Conservation (phyloP, 345 rosid species). For the Adansonia digitata region DNA sequence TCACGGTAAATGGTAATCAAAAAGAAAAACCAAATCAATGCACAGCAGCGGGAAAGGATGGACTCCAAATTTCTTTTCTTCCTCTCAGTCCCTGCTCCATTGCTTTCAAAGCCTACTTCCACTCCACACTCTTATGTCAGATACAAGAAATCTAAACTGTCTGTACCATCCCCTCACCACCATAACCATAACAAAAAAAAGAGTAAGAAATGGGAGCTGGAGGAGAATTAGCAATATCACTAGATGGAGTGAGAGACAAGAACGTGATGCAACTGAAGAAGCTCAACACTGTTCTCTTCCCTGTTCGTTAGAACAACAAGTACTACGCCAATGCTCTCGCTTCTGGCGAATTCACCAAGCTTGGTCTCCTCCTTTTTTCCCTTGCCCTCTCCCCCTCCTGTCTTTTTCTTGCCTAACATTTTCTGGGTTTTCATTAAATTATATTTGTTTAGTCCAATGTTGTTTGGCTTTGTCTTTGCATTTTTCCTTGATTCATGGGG, state of each 20-base stretch:
- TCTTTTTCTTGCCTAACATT: neutral
- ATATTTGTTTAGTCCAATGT: neutral
- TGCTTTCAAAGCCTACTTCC: neutral
- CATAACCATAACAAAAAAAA: neutral
- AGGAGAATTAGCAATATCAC: slow-evolving; percentile 64
- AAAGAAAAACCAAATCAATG: neutral
- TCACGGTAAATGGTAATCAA: neutral
- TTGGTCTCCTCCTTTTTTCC: slow-evolving; percentile 42
- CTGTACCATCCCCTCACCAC: neutral
- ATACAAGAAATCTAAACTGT: neutral
- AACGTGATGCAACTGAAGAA: slow-evolving; percentile 96
- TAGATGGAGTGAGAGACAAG: slow-evolving; percentile 95
- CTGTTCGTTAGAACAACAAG: slow-evolving; percentile 91
- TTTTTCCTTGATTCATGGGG: neutral
- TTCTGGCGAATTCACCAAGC: slow-evolving; percentile 85
- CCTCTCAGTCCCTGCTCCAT: neutral
- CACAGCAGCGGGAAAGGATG: neutral
- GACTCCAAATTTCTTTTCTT: neutral
- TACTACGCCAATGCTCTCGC: slow-evolving; percentile 83
- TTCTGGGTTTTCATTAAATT: neutral
- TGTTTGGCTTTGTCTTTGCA: neutral
- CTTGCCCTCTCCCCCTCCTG: neutral
- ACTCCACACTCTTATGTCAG: neutral
- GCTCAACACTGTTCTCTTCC: slow-evolving; percentile 86
- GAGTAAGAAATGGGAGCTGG: slow-evolving; percentile 59